Percentiles rank a stretch among this genome's conserved stretches.
These are phyloP conservation scores for Clonostachys rhizophaga DNA, from an alignment of 2,329 filamentous ascomycete species.

Conservation along the genomic window DNA sequence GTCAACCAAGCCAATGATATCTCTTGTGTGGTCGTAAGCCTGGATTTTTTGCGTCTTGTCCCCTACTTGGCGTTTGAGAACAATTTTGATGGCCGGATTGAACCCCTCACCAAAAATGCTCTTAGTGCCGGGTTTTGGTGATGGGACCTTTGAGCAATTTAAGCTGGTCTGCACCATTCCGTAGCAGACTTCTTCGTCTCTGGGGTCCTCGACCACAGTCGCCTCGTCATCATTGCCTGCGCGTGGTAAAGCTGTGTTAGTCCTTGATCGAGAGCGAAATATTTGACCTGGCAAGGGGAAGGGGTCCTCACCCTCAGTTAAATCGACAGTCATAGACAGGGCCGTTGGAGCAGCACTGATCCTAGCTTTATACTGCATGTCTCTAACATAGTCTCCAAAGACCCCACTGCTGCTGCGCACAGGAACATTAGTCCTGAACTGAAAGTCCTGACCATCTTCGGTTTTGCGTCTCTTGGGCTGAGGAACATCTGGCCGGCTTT, in stretches of 20 bases:
- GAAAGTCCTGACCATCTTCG: slow-evolving; percentile 36
- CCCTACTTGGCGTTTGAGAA: slow-evolving; percentile 55
- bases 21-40: slow-evolving; percentile 66
- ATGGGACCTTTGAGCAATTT: slow-evolving; percentile 64
- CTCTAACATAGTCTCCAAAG: slow-evolving; percentile 62
- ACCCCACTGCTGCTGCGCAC: slow-evolving; percentile 44
- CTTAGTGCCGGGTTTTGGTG: slow-evolving; percentile 58
- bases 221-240: slow-evolving; percentile 49
- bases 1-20: slow-evolving; percentile 75
- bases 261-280: no score
- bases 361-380: slow-evolving; percentile 44
- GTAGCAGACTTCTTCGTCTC: slow-evolving; percentile 72
- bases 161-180: slow-evolving; percentile 69
- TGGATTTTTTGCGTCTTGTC: slow-evolving; percentile 59
- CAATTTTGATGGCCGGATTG: slow-evolving; percentile 73
- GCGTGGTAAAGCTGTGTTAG: no score
- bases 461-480: slow-evolving; percentile 65
- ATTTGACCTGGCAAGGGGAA: no score
- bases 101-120: slow-evolving; percentile 52
- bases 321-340: slow-evolving; percentile 46
- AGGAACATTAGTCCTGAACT: slow-evolving; percentile 21
- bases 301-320: no score
- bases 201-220: slow-evolving; percentile 52
- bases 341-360: slow-evolving; percentile 7
- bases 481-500: slow-evolving; percentile 53